Evolutionary conservation across 2,329 filamentous ascomycete genomes (phyloP), one percentile per base, ranked within the genome.

Genomic region (Penicillium brevicompactum): DNA sequence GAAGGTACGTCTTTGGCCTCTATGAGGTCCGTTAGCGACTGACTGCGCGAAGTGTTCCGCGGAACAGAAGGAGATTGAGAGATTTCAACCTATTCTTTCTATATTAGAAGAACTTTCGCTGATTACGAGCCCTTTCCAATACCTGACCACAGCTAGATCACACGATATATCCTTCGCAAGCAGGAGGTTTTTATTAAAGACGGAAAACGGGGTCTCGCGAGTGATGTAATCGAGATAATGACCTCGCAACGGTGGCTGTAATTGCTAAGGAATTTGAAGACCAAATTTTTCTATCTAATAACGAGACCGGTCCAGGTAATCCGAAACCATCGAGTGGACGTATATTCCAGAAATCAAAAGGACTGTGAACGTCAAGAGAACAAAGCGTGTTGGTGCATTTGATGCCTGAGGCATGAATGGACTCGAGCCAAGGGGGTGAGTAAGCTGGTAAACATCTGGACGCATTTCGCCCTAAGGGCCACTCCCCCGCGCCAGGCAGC

Each of bases 81-180:
- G 18, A 52, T 43, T 32, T 46, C 22, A 52, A 13, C 50, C 43
- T 41, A 46, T 52, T 52, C 34, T 24, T 42, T 40, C 37, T 47
- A 43, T 44, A 45, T 53, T n/a, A 46, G 47, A 56, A 46, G 46
- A 53, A 46, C 27, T 49, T 41, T 53, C 42, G 37, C 53, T 56
- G 45, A 56, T 45, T 51, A 46, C 34, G 51, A 31, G 53, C 49
- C 51, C 49, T 31, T 22, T 51, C 44, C 40, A 43, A 45, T 31
- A 46, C 27, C 40, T 56, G 18, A 18, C 18, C 45, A 46, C 32
- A 56, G 49, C 43, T 44, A 56, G 41, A 43, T 43, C 21, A 56
- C 18, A 51, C 22, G 51, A 51, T 31, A 32, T 40, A 52, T 52
- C 53, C 44, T 49, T 47, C 31, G 21, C 18, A 45, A 48, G 40